Evolutionary conservation across 106 monocot species (phyloP).

Genomic region (Apostasia ramifera): DNA sequence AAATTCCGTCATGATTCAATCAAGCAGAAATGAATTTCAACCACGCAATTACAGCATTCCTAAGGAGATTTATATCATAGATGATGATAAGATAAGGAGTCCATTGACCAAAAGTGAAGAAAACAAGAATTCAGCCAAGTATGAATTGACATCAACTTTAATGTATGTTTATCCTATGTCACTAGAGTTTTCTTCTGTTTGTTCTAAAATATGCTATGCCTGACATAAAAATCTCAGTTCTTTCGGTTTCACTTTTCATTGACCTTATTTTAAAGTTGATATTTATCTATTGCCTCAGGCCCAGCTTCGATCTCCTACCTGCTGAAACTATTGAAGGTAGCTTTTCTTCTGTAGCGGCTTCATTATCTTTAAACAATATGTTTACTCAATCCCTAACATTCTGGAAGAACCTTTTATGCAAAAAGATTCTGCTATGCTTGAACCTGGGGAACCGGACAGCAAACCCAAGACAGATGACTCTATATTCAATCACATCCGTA

Average conservation of each 20-base stretch:
- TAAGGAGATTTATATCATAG: constrained; percentile 49
- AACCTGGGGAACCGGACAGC: constrained; percentile 21
- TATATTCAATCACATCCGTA: constrained; percentile 81
- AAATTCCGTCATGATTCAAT: constrained; percentile 12
- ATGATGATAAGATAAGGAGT: constrained; percentile 28
- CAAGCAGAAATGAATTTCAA: constrained; percentile 2
- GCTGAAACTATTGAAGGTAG: constrained; percentile 52
- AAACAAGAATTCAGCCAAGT: constrained; percentile 6
- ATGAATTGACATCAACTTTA: constrained; percentile 11
- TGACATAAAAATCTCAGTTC: neutral
- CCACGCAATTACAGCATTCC: constrained; percentile 25
- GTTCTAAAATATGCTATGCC: neutral
- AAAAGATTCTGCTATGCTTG: neutral
- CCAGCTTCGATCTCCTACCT: constrained; percentile 67
- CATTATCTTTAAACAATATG: neutral
- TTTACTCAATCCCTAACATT: neutral
- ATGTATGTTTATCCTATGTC: constrained; percentile 36
- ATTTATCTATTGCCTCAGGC: constrained; percentile 22
- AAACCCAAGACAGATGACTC: constrained; percentile 29
- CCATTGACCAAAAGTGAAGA: constrained; percentile 17
- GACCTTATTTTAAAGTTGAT: neutral
- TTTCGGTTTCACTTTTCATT: neutral
- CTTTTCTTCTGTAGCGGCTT: neutral
- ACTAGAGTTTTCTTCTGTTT: neutral
- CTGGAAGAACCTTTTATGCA: neutral